phyloP scores from a whole-genome alignment of 805 yeast species.

The Zygoascus flipseniorum region DNA sequence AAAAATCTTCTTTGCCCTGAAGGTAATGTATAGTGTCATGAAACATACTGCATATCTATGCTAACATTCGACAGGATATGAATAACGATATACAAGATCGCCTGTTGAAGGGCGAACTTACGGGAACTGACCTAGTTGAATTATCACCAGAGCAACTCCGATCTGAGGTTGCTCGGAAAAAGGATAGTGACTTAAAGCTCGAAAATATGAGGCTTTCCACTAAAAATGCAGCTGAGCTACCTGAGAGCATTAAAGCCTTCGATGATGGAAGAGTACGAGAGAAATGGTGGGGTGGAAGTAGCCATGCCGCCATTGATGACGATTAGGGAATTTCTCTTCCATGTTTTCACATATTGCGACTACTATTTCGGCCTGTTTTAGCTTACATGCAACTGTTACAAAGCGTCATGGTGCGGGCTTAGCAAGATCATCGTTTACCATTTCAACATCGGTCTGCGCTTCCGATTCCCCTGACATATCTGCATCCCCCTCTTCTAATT shows the following conservation, averaged over 20 bases:
- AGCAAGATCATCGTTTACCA: background rate
- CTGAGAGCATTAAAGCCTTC: conserved; percentile 27
- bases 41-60: background rate
- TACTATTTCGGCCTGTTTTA: too few relatives aligned
- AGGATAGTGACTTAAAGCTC: conserved; percentile 22
- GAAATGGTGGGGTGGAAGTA: conserved; percentile 34
- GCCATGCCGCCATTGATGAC: conserved; percentile 28
- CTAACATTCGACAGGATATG: conserved; percentile 9
- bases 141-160: conserved; percentile 25
- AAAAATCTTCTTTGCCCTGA: conserved; percentile 22
- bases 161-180: conserved; percentile 16
- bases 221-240: conserved; percentile 18
- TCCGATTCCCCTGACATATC: background rate
- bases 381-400: background rate
- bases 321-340: background rate
- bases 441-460: background rate
- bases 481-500: background rate
- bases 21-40: conserved; percentile 2
- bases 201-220: conserved; percentile 23
- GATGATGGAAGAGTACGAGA: conserved; percentile 35
- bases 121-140: conserved; percentile 24
- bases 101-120: conserved; percentile 21
- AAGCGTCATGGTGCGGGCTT: background rate
- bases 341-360: background rate
- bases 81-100: conserved; percentile 16